Percentiles rank a stretch among this genome's conserved stretches.
These are phyloP conservation scores for Pseudozyma sp. DNA, from an alignment of 1,284 basidiomycete species.

Conservation along the genomic window DNA sequence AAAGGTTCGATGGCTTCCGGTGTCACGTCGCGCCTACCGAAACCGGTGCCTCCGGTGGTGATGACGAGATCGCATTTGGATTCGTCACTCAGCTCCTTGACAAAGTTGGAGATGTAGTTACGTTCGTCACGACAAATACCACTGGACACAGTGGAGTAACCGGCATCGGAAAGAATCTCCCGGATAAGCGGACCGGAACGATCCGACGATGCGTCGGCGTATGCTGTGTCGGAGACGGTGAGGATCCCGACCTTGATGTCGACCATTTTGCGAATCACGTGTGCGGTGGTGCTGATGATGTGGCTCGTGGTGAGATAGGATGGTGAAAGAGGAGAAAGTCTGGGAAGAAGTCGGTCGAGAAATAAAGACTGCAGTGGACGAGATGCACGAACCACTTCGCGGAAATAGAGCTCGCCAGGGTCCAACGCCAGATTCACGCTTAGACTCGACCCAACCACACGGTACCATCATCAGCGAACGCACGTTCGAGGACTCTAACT, in stretches of 20 bases:
- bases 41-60: constrained; percentile 87
- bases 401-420: neutral
- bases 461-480: neutral
- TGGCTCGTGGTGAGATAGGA: neutral
- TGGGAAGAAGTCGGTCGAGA: neutral
- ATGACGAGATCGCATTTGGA: constrained; percentile 68
- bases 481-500: too few relatives aligned
- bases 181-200: constrained; percentile 51
- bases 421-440: neutral
- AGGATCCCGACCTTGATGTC: constrained; percentile 27
- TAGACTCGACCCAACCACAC: neutral
- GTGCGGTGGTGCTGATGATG: neutral
- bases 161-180: constrained; percentile 5
- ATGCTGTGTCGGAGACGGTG: constrained; percentile 56
- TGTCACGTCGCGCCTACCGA: constrained; percentile 81
- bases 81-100: constrained; percentile 22
- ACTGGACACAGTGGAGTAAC: constrained; percentile 14
- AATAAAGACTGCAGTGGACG: neutral
- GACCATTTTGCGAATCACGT: constrained; percentile 4
- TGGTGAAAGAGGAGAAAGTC: neutral
- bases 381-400: constrained; percentile 3
- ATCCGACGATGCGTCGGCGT: constrained; percentile 29
- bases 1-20: constrained; percentile 82
- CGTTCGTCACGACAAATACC: constrained; percentile 46
- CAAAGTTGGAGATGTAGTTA: constrained; percentile 2